These are phyloP conservation scores for Ilyonectria destructans DNA, from an alignment of 2,329 filamentous ascomycete genomes.

Conservation along the genomic window DNA sequence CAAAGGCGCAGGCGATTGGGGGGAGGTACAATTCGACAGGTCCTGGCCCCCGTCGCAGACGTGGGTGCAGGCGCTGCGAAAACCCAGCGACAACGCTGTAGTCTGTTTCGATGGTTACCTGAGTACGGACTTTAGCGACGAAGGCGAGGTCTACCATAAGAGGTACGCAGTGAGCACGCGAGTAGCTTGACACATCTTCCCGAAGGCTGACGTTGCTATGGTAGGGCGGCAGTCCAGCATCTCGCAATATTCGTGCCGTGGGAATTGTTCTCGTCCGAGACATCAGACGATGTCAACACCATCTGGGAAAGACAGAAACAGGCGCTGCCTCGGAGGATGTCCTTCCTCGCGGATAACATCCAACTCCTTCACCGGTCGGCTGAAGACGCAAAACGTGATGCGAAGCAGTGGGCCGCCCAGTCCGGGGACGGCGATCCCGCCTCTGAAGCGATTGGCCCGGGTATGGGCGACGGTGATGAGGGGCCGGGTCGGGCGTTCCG, in stretches of 20 bases:
- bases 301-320: slow-evolving; percentile 12
- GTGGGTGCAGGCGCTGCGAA: too few species aligned
- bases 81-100: too few species aligned
- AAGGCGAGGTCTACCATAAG: not conserved
- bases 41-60: too few species aligned
- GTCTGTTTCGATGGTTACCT: slow-evolving; percentile 10
- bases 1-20: too few species aligned
- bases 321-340: too few species aligned
- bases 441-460: not conserved
- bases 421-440: slow-evolving; percentile 1
- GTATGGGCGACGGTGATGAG: slow-evolving; percentile 1
- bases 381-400: slow-evolving; percentile 21
- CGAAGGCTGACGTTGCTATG: not conserved
- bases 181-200: not conserved
- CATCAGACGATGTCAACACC: slow-evolving; percentile 17
- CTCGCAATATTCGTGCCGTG: slow-evolving; percentile 32
- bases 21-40: too few species aligned
- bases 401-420: slow-evolving; percentile 15
- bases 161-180: not conserved
- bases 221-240: slow-evolving; percentile 23
- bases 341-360: slow-evolving; percentile 14
- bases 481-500: too few species aligned
- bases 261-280: slow-evolving; percentile 13
- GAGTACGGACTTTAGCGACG: slow-evolving; percentile 12
- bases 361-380: slow-evolving; percentile 16